Evolutionary conservation across 2,329 filamentous ascomycete species (phyloP), one percentile per base, ranked within the genome.

Genomic region (Venturia aucupariae): DNA sequence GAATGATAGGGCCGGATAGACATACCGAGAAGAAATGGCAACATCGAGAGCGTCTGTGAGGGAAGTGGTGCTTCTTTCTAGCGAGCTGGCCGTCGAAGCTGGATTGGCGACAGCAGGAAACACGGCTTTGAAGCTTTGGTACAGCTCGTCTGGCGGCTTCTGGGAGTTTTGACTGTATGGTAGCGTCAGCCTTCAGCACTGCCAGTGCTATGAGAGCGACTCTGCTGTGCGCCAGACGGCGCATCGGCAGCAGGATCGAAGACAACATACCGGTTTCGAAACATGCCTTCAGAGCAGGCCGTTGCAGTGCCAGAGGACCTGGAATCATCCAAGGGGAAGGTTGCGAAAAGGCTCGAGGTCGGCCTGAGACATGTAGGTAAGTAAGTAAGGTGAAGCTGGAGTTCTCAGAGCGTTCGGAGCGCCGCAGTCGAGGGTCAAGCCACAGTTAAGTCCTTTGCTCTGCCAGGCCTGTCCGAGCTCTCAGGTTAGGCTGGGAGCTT

Each of bases 61-160:
- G 19, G 71, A 70, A 67, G 72, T 69, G 17, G 78, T 71, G 70
- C 81, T 75, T 63, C 81, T 78, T 73, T 62, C 81, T 74, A 69
- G 77, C 71, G 65, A 32, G 11, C 79, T 79, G 65, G 82, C 80
- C 63, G 83, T 71, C 57, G 75, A 72, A 69, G 69, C 65, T 55
- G 67, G 65, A 46, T 71, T 68, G 17, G 71, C 69, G 60, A 95
- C 80, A 70, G 92, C 86, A 59, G 90, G 89, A 72, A 96, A 96
- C 69, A 85, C 87, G 71, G 90, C 85, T 75, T 90, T 90, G 78
- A 96, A 96, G 75, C 86, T 87, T 76, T 86, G 86, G 74, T 94
- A 86, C 72, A 96, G 83, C 71, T 92, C 90, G 73, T 92, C 89
- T 75, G 86, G 87, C 64, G 92, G 92, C 80, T 96, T 96, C 76